Base-by-base conservation (phyloP, 78 protist genomes). In the Dictyostelium purpureum region DNA sequence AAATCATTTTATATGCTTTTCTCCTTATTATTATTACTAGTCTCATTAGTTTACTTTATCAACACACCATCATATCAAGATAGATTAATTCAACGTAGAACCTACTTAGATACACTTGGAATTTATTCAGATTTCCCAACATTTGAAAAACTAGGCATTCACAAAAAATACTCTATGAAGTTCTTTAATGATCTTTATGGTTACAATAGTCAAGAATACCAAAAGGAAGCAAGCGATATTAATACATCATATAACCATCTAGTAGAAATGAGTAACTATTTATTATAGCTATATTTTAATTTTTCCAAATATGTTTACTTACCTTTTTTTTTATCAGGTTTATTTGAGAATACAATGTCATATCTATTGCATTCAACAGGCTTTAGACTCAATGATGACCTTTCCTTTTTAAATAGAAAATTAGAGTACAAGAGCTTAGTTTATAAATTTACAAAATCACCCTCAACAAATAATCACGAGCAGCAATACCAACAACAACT, bases 121-220 rank as follows among this genome's bases (percentile, higher is more conserved):
- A 70, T 70, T n/a, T 35, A 43, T 11, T 26, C 77, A 7, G 33
- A 70, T 40, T 70, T 35, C 6, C 75, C 75, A 66, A 66, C 75
- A 16, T 6, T 4, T 16, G 75, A 66, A 19, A 37, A 38, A 38
- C 12, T 66, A 21, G 6, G 14, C 31, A 21, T 37, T 4, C 28
- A 5, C 19, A 33, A 21, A 66, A 33, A 28, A 12, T 12, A 59
- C 4, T 38, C 24, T 28, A 59, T 59, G 24, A 12, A 10, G 4
- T 59, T 59, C 12, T 35, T 38, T 0, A 59, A 59, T 28, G 40
- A 31, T 28, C 28, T 59, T 14, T 59, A 59, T 31, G 42, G 69
- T 3, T 14, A 47, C 14, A 59, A 31, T 12, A 59, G 69, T 59
- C 24, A 10, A 59, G 21, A 59, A 26, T 59, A 28, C 28, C 16